These are phyloP conservation scores for Aquilaria yunnanensis DNA, from an alignment of 345 rosid species.

Conservation along the genomic window DNA sequence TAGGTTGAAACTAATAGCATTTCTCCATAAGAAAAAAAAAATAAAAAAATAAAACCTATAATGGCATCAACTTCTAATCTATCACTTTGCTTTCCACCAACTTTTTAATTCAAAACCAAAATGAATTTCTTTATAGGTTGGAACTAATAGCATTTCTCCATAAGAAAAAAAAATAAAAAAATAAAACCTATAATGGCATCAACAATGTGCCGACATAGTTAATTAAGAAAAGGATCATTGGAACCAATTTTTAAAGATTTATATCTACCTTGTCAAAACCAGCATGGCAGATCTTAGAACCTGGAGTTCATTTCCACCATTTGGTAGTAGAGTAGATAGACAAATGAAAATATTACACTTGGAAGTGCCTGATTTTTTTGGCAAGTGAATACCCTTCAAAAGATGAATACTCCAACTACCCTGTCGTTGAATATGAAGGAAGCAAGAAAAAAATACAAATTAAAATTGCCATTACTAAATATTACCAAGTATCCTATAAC, in stretches of 20 bases:
- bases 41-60: background rate
- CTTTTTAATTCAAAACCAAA: too few species aligned
- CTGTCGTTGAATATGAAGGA: slow-evolving; percentile 35
- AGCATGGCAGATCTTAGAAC: slow-evolving; percentile 42
- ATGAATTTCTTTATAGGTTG: background rate
- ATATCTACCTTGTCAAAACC: slow-evolving; percentile 38
- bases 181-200: too few species aligned
- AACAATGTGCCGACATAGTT: background rate
- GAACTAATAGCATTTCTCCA: background rate
- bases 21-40: background rate
- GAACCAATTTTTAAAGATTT: slow-evolving; percentile 6
- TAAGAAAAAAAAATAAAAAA: background rate
- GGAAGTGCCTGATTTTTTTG: slow-evolving; percentile 29
- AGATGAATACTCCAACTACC: slow-evolving; percentile 58
- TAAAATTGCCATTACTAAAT: background rate
- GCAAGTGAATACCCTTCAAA: slow-evolving; percentile 28
- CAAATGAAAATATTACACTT: slow-evolving; percentile 47
- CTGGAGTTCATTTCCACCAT: slow-evolving; percentile 47
- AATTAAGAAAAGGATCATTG: slow-evolving; percentile 1
- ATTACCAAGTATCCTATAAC: background rate
- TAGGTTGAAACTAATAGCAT: slow-evolving; percentile 1
- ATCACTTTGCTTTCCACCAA: too few species aligned
- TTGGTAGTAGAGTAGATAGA: slow-evolving; percentile 44
- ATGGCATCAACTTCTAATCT: too few species aligned
- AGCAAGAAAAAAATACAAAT: background rate